Base-by-base conservation (phyloP, 208 protist species). In the Crithidia sp. region DNA sequence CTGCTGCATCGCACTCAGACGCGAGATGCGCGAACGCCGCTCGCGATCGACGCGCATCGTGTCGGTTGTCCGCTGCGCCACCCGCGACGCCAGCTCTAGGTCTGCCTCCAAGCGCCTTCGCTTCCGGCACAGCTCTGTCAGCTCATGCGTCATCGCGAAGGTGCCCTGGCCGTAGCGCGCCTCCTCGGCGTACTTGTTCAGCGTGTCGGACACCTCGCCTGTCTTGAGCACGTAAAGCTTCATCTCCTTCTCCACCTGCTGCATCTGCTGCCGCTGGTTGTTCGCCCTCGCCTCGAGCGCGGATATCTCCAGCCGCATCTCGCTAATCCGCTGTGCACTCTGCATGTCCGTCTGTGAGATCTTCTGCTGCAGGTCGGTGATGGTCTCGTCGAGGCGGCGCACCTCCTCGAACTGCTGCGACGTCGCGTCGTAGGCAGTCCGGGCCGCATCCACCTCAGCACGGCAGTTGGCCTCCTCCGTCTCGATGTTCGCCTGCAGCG, bases 231-330 rank as follows among this genome's bases (percentile, higher is more conserved):
- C 39, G 54, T 91, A 91, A 1, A 93, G 70, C 28, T 64, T 67
- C 53, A 83, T 74, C 65, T 92, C 85, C 62, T 89, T 91, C 57
- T 92, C 76, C 41, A 90, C 54, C 54, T 79, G 78, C 59, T 82
- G 68, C 16, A 89, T 47, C 74, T 96, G 87, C 71, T 87, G 83
- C 58, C 74, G 67, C 14, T 81, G 87, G 45, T 82, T 85, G 61
- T 75, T 78, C 13, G 76, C 70, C 64, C 79, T 81, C 17, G 81
- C 84, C 81, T 93, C 87, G 10, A 92, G 75, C 6, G 88, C 65
- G 52, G 87, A 81, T 52, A 93, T 86, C 67, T 96, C 87, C 16
- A 92, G 72, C 17, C 87, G 82, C 67, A 95, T 93, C 68, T 88
- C 86, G 45, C 81, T 85, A 28, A 94, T 87, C 55, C 76, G 81